Base-by-base conservation (phyloP, 306 rosid species). In the Bauhinia variegata region DNA sequence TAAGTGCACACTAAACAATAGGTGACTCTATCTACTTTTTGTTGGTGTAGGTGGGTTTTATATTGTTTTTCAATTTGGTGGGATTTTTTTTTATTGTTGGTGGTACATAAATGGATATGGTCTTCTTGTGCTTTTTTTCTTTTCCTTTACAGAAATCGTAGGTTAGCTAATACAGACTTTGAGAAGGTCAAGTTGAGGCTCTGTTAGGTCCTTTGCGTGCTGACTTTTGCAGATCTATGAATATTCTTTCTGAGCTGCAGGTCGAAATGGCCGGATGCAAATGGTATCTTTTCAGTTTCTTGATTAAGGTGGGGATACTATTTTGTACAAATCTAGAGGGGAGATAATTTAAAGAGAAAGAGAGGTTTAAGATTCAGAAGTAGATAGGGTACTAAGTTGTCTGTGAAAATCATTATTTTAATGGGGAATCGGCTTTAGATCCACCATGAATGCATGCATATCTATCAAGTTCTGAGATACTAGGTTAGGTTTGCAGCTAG, bases 161-260 rank as follows among this genome's bases (percentile, higher is more conserved):
- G 79, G 79, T 80, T 72, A 68, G 68, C 65, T 16, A 70, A 68
- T 34, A 43, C 18, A 23, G 42, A 43, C 31, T 58, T 41, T 67
- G 73, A 76, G 65, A 54, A 48, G 69, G 63, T 42, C 55, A 13
- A 43, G 58, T 58, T 57, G 28, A 17, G 76, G 13, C 23, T 62
- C 23, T 54, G 54, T 34, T 57, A 61, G 77, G 47, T 70, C 60
- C 72, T 53, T 70, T 71, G 43, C 30, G 36, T 78, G 73, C 65
- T 72, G 62, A 78, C 64, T 36, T 16, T 63, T 13, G 53, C 57
- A 77, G 88, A 88, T 86, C 86, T 68, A 73, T 73, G 85, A 81
- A 59, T 79, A 70, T 88, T 79, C 80, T 42, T 72, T 57, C 68
- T 70, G 28, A 23, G 28, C n/a, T n/a, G n/a, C 28, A 41, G 54